These are phyloP conservation scores for Quercus engelmannii DNA, from an alignment of 306 rosid genomes.

Conservation along the genomic window DNA sequence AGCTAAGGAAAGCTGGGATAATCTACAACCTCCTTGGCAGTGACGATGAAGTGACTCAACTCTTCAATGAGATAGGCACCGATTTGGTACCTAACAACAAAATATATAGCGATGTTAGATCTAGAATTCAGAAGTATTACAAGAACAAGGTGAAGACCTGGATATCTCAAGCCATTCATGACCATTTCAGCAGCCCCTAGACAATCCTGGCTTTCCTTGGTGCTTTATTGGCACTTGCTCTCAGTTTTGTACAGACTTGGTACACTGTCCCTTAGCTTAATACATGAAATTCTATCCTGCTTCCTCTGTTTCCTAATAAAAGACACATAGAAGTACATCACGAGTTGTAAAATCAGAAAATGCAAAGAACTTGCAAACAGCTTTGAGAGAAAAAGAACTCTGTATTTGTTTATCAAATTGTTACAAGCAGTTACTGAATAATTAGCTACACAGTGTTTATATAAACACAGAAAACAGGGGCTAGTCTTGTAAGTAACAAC, in stretches of 20 bases:
- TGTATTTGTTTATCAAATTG: no score
- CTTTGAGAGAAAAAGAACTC: no score
- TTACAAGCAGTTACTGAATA: no score
- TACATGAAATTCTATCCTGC: no score
- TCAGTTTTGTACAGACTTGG: not conserved
- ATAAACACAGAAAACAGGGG: no score
- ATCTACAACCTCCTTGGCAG: slow-evolving; percentile 22
- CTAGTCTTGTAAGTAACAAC: no score
- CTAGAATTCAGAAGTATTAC: not conserved
- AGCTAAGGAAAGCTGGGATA: slow-evolving; percentile 5
- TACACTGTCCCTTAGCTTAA: no score
- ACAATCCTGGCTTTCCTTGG: slow-evolving; percentile 13
- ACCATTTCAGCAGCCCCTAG: slow-evolving; percentile 33
- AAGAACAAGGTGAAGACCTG: slow-evolving; percentile 1
- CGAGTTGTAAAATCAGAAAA: no score
- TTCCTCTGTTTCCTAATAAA: no score
- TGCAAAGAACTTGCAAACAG: no score
- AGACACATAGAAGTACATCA: no score
- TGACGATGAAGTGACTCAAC: slow-evolving; percentile 31
- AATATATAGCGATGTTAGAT: not conserved
- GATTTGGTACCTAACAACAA: slow-evolving; percentile 12
- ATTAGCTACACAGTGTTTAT: no score
- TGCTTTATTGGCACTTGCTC: not conserved
- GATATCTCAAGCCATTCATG: slow-evolving; percentile 4
- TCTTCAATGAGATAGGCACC: not conserved